Percentiles rank a stretch among this genome's conserved stretches.
Conservation (phyloP, 371 early-diverging fungal genomes). For the Haplosporangium sp. region DNA sequence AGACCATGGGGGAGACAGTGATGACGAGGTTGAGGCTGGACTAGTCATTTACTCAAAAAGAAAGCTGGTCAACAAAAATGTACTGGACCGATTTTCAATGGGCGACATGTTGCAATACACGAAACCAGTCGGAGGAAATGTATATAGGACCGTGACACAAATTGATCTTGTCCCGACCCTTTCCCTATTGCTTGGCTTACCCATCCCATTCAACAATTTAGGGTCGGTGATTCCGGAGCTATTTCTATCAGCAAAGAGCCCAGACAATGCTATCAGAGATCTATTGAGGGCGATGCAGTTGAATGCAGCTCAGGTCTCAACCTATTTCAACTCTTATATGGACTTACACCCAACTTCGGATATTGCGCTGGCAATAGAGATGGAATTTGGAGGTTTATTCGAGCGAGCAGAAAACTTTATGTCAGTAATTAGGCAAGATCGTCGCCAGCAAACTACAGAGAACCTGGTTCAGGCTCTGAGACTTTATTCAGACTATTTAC, state of each 20-base stretch:
- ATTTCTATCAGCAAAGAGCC: slow-evolving; percentile 39
- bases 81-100: slow-evolving; percentile 28
- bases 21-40: slow-evolving; percentile 88
- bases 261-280: slow-evolving; percentile 43
- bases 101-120: slow-evolving; percentile 49
- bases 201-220: slow-evolving; percentile 88
- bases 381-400: slow-evolving; percentile 52
- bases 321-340: slow-evolving; percentile 72
- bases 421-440: slow-evolving; percentile 28
- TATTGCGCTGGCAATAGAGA: slow-evolving; percentile 40
- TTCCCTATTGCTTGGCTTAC: slow-evolving; percentile 74
- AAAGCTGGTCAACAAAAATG: slow-evolving; percentile 37
- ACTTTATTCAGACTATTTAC: slow-evolving; percentile 72
- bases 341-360: slow-evolving; percentile 51
- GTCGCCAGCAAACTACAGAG: slow-evolving; percentile 7
- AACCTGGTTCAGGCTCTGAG: slow-evolving; percentile 55
- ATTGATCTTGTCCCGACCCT: slow-evolving; percentile 90
- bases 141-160: slow-evolving; percentile 74
- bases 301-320: slow-evolving; percentile 85
- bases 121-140: slow-evolving; percentile 39
- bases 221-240: slow-evolving; percentile 87
- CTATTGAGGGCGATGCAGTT: slow-evolving; percentile 72
- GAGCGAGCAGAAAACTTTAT: slow-evolving; percentile 48
- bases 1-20: slow-evolving; percentile 98
- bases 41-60: slow-evolving; percentile 82